Evolutionary conservation across 495 filamentous ascomycete genomes (phyloP), one percentile per base, ranked within the genome.

Genomic region (Mycothermus thermophilus): DNA sequence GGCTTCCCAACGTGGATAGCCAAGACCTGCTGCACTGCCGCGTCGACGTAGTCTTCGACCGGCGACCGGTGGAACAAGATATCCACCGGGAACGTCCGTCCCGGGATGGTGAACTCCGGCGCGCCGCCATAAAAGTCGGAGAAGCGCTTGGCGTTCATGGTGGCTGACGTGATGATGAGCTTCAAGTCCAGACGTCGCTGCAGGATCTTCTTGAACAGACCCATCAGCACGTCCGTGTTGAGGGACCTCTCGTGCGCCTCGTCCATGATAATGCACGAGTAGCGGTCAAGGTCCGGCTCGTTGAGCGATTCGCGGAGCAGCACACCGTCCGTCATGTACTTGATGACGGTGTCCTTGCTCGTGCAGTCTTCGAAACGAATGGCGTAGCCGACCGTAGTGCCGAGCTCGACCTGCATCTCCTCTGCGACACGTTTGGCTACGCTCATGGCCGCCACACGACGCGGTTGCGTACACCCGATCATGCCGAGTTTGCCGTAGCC

Each of bases 311-410:
- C 92, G 50, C 92, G 77, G 11, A 99, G 70, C 16, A 99, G 65
- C 5, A 99, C 86, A 58, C 92, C 92, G 49, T 99, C 92, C 1
- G 92, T 99, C 92, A 99, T 95, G 51, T 99, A 99, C 58, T 99
- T 99, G 57, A 99, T 96, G 40, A 76, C 65, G 1, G 92, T 99
- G 36, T 95, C 77, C 42, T 82, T 80, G 57, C 81, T 88, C 3
- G 92, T 99, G 55, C 87, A 95, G 59, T 99, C 92, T 51, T 99
- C 92, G 52, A 99, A 99, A 19, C 92, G 86, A 54, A 99, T 99
- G 2, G 92, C 88, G 61, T 96, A 99, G 30, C 92, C 92, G 20
- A 99, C 92, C 1, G 75, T 62, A 26, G 75, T 77, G 15, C 92
- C 92, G 10, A 99, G 69, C 32, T 79, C 79, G n/a, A 93, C 84